phyloP scores from a whole-genome alignment of 805 yeast genomes.

The Lipomyces yamanashiensis region DNA sequence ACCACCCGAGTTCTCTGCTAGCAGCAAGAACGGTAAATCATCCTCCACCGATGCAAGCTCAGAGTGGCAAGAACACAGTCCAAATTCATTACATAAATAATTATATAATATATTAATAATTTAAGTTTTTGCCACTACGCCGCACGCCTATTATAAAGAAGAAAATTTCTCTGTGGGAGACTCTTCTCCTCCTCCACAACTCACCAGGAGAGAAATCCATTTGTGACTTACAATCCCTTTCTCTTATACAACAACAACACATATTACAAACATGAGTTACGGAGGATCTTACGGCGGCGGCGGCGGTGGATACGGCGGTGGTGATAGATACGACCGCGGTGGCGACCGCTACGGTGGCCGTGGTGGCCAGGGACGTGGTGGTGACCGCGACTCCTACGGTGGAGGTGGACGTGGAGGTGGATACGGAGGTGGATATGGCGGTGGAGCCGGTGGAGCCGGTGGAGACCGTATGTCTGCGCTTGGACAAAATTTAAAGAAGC shows the following conservation, averaged over 20 bases:
- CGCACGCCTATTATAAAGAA: background rate
- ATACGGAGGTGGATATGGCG: constrained; percentile 48
- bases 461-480: constrained; percentile 53
- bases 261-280: constrained; percentile 29
- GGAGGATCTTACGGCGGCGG: constrained; percentile 31
- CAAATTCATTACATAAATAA: constrained; percentile 3
- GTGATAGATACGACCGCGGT: constrained; percentile 22
- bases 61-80: background rate
- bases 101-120: background rate
- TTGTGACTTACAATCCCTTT: background rate
- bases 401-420: constrained; percentile 31
- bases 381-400: constrained; percentile 11
- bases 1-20: no score
- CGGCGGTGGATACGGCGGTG: constrained; percentile 22
- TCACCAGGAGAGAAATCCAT: background rate
- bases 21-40: no score
- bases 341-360: constrained; percentile 17
- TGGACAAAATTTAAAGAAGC: constrained; percentile 65
- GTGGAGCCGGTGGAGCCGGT: constrained; percentile 47
- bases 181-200: background rate
- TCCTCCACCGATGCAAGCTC: no score
- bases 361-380: constrained; percentile 14
- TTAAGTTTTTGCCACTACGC: constrained; percentile 1
- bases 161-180: background rate
- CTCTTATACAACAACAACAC: background rate